Conservation (phyloP, 2,329 filamentous ascomycete genomes). For the Rhynchosporium graminicola region DNA sequence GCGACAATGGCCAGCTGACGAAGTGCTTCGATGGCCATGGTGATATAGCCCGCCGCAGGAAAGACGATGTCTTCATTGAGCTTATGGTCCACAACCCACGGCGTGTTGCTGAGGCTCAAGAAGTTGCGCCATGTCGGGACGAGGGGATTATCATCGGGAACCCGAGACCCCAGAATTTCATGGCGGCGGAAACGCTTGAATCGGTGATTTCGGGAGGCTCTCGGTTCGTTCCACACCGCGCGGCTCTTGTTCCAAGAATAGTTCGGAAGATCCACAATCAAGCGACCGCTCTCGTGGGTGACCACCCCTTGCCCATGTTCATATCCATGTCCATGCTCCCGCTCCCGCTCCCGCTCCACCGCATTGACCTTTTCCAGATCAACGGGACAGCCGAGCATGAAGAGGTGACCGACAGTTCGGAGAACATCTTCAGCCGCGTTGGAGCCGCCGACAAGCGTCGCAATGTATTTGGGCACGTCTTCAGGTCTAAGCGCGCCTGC, state of each 20-base stretch:
- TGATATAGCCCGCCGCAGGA: conserved; percentile 37
- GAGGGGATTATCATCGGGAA: conserved; percentile 26
- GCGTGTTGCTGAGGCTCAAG: conserved; percentile 30
- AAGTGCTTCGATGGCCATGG: conserved; percentile 38
- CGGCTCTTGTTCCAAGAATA: conserved; percentile 56
- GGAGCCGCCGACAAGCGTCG: too few species aligned
- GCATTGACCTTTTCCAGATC: conserved; percentile 21
- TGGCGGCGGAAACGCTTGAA: conserved; percentile 48
- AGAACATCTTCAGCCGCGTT: background rate
- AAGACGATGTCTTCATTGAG: conserved; percentile 32
- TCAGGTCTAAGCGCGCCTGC: background rate
- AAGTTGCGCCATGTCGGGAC: conserved; percentile 39
- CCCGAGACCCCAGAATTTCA: conserved; percentile 35
- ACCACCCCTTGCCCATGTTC: too few species aligned
- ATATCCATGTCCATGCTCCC: too few species aligned
- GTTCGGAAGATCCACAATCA: conserved; percentile 46
- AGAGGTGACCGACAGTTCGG: background rate
- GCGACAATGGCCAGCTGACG: background rate
- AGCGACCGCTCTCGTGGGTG: too few species aligned
- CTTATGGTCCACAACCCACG: conserved; percentile 39
- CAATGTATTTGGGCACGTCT: too few species aligned
- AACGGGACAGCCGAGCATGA: conserved; percentile 37
- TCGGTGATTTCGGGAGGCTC: conserved; percentile 47
- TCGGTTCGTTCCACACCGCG: conserved; percentile 54
- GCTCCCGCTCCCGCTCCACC: too few species aligned